Evolutionary conservation across 202 grass and related monocot genomes (phyloP), one percentile per base, ranked within the genome.

Genomic region (Saccharum hybrid): DNA sequence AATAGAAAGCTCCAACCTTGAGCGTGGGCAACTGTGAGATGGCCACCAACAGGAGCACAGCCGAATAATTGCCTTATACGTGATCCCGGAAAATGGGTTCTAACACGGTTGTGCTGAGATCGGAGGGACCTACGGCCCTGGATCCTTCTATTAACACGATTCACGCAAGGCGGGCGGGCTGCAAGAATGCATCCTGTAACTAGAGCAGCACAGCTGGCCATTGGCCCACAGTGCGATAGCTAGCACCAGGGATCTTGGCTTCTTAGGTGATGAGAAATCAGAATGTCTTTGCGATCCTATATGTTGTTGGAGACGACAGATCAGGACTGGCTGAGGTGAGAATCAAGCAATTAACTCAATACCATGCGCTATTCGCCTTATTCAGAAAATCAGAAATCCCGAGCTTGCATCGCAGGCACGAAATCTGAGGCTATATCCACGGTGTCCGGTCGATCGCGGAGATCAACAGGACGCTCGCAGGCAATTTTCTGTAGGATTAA

Each of bases 1-100:
- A 71, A 57, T 4, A n/a, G 1, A 61, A 2, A 80, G 14, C 3
- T 64, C 11, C 4, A 83, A 90, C 88, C 79, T 90, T 90, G 7
- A 18, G 73, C 74, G 26, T 11, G 40, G 13, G 37, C 61, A 68
- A 79, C 18, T 10, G 61, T 36, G 43, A 67, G 68, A 75, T 49
- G 62, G 48, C 49, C 31, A 15, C 2, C 19, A 36, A 14, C 19
- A 0, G 14, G 3, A 22, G 28, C 48, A 22, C 12, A 8, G 74
- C 74, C 7, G 8, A 63, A 37, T 79, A 68, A 79, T 39, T 56
- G 28, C 11, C 61, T 6, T 4, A 18, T 15, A 26, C 18, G 8
- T 38, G 18, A 31, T 45, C 49, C 60, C 12, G 16, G 73, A 16
- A 74, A 61, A 22, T 13, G 30, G 49, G 51, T 16, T 23, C 3